Evolutionary conservation across 1,284 basidiomycete species (phyloP), one percentile per base, ranked within the genome.

Genomic region (Exobasidium rhododendri): DNA sequence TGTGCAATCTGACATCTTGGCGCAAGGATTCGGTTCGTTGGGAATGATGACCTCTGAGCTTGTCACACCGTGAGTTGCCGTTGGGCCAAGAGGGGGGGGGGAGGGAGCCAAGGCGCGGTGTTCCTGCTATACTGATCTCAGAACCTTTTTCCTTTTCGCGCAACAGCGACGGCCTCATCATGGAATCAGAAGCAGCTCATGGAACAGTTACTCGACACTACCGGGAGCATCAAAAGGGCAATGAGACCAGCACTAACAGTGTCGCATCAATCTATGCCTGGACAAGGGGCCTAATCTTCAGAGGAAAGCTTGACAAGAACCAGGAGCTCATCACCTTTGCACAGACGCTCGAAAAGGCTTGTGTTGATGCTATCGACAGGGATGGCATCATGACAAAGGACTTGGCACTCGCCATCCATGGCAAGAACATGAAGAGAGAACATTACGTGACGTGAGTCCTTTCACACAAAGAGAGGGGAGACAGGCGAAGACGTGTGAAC

Each of bases 11-110:
- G 69, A 71, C 54, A 71, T 71, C 55, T 49, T 71, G 14, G 69
- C 69, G 7, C 93, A 96, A 83, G 85, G 85, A 62, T 86, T 94
- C 79, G 94, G 94, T 57, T 93, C 86, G 66, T 83, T 97, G 57
- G 93, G 94, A 32, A 93, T 97, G 92, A 98, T 98, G 94, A 97
- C 94, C 29, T 89, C 87, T 47, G 94, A 97, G 82, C 86, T 97
- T 58, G 87, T 98, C 81, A 97, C 96, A 3, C 94, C 96, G 45
- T n/a, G n/a, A n/a, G n/a, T n/a, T n/a, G n/a, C n/a, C n/a, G 94
- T 96, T 75, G 94, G 96, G 45, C 84, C 88, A 77, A 85, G 90
- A 59, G 88, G 97, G 80, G 91, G 93, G 83, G 87, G 88, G 66
- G 94, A 97, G 82, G 93, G 93, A 58, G 93, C 93, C 17, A 14